Percentiles rank a stretch among this genome's conserved stretches.
Conservation (phyloP, 768 basidiomycete genomes). For the Naganishia randhawae region DNA sequence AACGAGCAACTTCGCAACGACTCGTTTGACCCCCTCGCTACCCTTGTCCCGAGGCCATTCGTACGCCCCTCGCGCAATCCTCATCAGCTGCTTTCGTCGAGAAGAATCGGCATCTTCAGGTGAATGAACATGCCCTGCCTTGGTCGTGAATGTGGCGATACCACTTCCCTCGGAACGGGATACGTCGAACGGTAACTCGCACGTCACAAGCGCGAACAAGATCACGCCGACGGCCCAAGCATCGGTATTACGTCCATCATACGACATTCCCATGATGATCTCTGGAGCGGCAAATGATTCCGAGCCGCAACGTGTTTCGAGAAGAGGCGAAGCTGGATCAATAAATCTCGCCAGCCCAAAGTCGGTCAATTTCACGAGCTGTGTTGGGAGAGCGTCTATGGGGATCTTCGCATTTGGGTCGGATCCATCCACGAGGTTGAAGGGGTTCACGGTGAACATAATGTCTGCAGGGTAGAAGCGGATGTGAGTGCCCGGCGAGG, state of each 20-base stretch:
- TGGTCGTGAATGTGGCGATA: conserved; percentile 12
- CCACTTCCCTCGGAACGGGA: conserved; percentile 26
- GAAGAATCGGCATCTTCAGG: conserved; percentile 50
- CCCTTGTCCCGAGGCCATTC: conserved; percentile 59
- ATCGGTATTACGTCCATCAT: conserved; percentile 81
- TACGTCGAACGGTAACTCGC: conserved; percentile 67
- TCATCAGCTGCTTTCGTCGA: conserved; percentile 58
- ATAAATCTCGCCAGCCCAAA: conserved; percentile 86
- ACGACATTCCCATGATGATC: conserved; percentile 56
- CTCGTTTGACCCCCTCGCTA: conserved; percentile 49
- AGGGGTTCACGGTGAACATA: conserved; percentile 62
- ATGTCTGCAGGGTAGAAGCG: conserved; percentile 58
- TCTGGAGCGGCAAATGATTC: conserved; percentile 75
- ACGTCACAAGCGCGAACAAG: conserved; percentile 68
- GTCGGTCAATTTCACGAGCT: conserved; percentile 78
- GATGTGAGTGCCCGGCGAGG: background rate
- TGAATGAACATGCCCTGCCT: conserved; percentile 14
- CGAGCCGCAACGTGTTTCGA: conserved; percentile 77
- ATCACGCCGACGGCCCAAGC: conserved; percentile 89
- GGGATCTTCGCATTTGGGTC: conserved; percentile 47
- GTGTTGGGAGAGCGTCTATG: conserved; percentile 48
- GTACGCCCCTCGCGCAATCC: conserved; percentile 76
- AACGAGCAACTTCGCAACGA: conserved; percentile 65
- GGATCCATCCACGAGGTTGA: conserved; percentile 45
- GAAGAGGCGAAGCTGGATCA: conserved; percentile 60